Conservation (phyloP, 1,139 yeast species). For the Hemisphaericaspora xylanilytica region DNA sequence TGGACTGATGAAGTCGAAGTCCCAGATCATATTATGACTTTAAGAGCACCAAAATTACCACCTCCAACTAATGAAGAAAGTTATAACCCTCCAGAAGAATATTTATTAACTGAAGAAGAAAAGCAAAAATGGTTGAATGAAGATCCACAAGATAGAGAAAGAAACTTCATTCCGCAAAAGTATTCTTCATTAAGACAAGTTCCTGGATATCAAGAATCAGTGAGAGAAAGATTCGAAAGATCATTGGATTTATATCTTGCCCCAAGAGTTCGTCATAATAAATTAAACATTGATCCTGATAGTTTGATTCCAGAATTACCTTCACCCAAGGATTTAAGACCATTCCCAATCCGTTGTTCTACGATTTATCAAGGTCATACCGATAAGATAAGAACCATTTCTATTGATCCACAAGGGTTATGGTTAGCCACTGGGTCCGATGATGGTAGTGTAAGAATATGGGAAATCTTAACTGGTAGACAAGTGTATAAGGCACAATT, state of each 20-base stretch:
- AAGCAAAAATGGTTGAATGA: conserved; percentile 64
- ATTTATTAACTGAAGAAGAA: conserved; percentile 78
- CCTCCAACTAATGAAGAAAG: conserved; percentile 98
- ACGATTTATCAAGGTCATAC: conserved; percentile 81
- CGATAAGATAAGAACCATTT: conserved; percentile 76
- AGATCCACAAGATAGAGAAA: conserved; percentile 77
- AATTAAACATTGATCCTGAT: conserved; percentile 93
- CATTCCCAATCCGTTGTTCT: conserved; percentile 94
- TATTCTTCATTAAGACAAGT: conserved; percentile 81
- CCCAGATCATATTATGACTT: conserved; percentile 75
- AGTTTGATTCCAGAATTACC: conserved; percentile 94
- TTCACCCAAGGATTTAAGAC: conserved; percentile 93
- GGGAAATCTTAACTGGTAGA: conserved; percentile 96
- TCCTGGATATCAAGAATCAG: conserved; percentile 84
- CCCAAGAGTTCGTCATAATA: conserved; percentile 91
- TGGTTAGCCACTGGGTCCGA: conserved; percentile 98
- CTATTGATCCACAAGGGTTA: conserved; percentile 85
- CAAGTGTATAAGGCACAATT: conserved; percentile 71
- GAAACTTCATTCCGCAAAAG: conserved; percentile 80
- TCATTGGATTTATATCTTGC: conserved; percentile 92
- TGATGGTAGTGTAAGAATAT: conserved; percentile 91
- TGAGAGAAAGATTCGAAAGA: conserved; percentile 91
- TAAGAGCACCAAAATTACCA: conserved; percentile 91
- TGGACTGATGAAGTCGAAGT: conserved; percentile 66
- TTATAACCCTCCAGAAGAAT: conserved; percentile 97